phyloP scores from a whole-genome alignment of 2,329 filamentous ascomycete species.

The Leptographium wingfieldii region DNA sequence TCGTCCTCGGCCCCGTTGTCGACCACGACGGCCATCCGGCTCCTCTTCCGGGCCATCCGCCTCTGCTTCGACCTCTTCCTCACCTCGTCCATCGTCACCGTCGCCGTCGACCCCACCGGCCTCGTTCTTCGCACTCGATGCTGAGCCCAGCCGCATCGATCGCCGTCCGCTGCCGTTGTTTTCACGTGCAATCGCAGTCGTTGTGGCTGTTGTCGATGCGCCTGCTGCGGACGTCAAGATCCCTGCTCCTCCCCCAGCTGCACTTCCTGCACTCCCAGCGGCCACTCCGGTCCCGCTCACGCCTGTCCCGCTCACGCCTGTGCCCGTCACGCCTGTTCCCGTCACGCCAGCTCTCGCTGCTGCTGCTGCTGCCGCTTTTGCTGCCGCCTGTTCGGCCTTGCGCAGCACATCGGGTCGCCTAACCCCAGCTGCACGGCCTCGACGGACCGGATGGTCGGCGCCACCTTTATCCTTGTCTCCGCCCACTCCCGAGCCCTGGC shows the following conservation, averaged over 20 bases:
- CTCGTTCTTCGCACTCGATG: constrained; percentile 28
- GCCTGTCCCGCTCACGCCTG: too few species aligned
- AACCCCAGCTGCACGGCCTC: constrained; percentile 31
- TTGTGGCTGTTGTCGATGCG: constrained; percentile 1
- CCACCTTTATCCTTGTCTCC: constrained; percentile 11
- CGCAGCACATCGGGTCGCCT: constrained; percentile 45
- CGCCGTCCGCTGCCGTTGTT: constrained; percentile 10
- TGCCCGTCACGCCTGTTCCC: too few species aligned
- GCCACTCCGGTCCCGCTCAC: too few species aligned
- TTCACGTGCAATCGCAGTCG: constrained; percentile 2
- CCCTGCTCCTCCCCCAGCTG: too few species aligned
- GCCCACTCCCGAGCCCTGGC: constrained; percentile 19
- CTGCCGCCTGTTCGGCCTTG: constrained; percentile 47
- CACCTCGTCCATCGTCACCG: constrained; percentile 19
- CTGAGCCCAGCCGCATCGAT: constrained; percentile 34
- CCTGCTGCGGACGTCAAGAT: neutral
- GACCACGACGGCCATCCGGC: neutral
- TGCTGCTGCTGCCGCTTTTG: constrained; percentile 34
- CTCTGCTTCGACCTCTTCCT: constrained; percentile 3
- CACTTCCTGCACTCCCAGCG: too few species aligned
- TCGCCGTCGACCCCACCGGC: constrained; percentile 19
- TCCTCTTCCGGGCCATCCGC: neutral
- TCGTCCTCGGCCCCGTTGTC: neutral
- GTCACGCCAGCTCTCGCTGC: constrained; percentile 20
- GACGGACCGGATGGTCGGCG: constrained; percentile 19